These are phyloP conservation scores for Thymus mandschuricus DNA, from an alignment of 257 asterid species.

Conservation along the genomic window DNA sequence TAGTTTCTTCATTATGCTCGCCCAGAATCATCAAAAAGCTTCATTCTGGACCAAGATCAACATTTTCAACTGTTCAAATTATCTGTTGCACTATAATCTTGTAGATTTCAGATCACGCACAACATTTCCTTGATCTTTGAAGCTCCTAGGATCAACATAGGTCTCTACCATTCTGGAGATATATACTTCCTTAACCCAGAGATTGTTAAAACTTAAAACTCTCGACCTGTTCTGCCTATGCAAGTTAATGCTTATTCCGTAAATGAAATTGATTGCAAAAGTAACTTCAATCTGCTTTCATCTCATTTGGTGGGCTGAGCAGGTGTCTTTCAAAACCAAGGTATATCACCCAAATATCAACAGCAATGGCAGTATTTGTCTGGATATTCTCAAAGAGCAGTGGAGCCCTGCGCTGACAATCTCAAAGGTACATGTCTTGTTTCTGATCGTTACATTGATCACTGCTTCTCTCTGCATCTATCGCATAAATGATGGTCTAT, in stretches of 20 bases:
- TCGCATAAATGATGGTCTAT: neutral
- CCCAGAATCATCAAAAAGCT: neutral
- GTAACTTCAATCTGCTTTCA: neutral
- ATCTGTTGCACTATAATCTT: neutral
- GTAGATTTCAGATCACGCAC: neutral
- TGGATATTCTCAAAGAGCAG: slow-evolving; percentile 57
- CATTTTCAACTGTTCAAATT: no score
- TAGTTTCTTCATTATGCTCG: neutral
- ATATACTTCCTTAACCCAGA: no score
- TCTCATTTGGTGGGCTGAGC: slow-evolving; percentile 5
- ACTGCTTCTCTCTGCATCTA: neutral
- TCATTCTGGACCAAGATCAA: neutral
- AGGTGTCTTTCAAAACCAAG: slow-evolving; percentile 56
- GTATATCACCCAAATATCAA: slow-evolving; percentile 57
- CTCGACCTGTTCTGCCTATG: neutral
- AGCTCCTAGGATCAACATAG: neutral
- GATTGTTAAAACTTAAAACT: neutral
- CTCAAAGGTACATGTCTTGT: slow-evolving; percentile 42
- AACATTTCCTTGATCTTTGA: neutral
- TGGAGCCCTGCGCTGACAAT: slow-evolving; percentile 62
- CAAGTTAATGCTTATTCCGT: neutral
- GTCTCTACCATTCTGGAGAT: neutral
- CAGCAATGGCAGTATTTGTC: slow-evolving; percentile 56
- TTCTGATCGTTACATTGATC: neutral
- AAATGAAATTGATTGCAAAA: neutral